phyloP scores from a whole-genome alignment of 2,329 filamentous ascomycete genomes.

The Pseudopithomyces chartarum region DNA sequence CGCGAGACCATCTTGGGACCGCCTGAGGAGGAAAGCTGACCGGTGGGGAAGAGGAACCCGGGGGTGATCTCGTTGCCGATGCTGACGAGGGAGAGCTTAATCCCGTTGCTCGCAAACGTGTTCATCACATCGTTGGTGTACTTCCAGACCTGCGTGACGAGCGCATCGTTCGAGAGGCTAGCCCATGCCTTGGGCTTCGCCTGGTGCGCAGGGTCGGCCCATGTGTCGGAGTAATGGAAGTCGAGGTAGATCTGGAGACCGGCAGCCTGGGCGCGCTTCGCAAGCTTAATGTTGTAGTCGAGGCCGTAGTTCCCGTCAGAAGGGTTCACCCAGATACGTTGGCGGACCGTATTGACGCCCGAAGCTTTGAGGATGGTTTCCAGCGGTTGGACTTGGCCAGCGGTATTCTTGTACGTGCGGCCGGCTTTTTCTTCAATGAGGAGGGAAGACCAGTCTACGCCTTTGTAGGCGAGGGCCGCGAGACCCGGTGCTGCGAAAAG shows the following conservation, averaged over 20 bases:
- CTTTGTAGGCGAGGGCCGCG: conserved; percentile 64
- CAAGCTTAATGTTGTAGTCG: conserved; percentile 72
- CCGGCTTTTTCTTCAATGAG: conserved; percentile 66
- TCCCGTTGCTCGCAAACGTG: conserved; percentile 60
- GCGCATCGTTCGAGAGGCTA: conserved; percentile 59
- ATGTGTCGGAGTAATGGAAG: conserved; percentile 71
- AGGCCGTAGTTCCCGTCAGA: conserved; percentile 68
- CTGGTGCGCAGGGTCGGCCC: conserved; percentile 72
- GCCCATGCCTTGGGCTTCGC: conserved; percentile 67
- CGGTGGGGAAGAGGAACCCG: conserved; percentile 70
- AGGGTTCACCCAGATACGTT: conserved; percentile 72
- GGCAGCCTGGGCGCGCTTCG: conserved; percentile 65
- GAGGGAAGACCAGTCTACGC: conserved; percentile 73
- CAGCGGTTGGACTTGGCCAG: conserved; percentile 59
- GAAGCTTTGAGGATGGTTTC: conserved; percentile 66
- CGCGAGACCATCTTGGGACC: conserved; percentile 62
- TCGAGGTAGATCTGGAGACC: conserved; percentile 67
- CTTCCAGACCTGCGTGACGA: conserved; percentile 68
- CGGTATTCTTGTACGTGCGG: conserved; percentile 63
- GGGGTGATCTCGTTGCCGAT: conserved; percentile 76
- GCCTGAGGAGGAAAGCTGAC: conserved; percentile 56
- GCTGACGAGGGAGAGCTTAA: conserved; percentile 66
- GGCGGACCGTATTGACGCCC: conserved; percentile 72
- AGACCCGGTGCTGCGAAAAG: conserved; percentile 30
- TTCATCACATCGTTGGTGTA: conserved; percentile 69